These are phyloP conservation scores for Candida manassasensis DNA, from an alignment of 805 yeast genomes.

Conservation along the genomic window DNA sequence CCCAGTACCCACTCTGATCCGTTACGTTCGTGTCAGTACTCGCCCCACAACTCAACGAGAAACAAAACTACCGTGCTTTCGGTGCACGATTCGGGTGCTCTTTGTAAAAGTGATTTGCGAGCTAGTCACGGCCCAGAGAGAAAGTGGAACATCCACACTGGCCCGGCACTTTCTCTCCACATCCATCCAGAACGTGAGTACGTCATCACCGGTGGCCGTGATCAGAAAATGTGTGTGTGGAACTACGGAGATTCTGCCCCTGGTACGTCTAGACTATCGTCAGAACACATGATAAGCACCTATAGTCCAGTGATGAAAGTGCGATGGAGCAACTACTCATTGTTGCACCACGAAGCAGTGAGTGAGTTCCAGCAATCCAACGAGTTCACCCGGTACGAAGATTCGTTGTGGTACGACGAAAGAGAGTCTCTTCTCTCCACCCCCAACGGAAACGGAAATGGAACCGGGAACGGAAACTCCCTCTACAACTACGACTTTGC, in stretches of 20 bases:
- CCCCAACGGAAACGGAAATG: background rate
- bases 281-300: constrained; percentile 69
- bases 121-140: constrained; percentile 49
- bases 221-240: constrained; percentile 77
- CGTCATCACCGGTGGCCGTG: constrained; percentile 90
- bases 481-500: constrained; percentile 65
- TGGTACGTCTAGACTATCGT: constrained; percentile 26
- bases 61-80: constrained; percentile 53
- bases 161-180: constrained; percentile 82
- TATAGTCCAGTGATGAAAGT: constrained; percentile 78
- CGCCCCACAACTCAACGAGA: constrained; percentile 45
- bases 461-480: too few relatives aligned
- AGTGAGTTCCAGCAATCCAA: constrained; percentile 8
- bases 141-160: constrained; percentile 81
- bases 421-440: constrained; percentile 10
- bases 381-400: constrained; percentile 16
- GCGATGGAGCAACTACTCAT: constrained; percentile 48
- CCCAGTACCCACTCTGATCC: constrained; percentile 66
- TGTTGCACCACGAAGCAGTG: constrained; percentile 6
- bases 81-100: constrained; percentile 83
- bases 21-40: constrained; percentile 50
- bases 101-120: constrained; percentile 85
- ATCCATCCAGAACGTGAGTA: constrained; percentile 85
- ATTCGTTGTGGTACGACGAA: constrained; percentile 16
- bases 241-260: constrained; percentile 31